Base-by-base conservation (phyloP, 345 rosid species). In the Bretschneidera sinensis region DNA sequence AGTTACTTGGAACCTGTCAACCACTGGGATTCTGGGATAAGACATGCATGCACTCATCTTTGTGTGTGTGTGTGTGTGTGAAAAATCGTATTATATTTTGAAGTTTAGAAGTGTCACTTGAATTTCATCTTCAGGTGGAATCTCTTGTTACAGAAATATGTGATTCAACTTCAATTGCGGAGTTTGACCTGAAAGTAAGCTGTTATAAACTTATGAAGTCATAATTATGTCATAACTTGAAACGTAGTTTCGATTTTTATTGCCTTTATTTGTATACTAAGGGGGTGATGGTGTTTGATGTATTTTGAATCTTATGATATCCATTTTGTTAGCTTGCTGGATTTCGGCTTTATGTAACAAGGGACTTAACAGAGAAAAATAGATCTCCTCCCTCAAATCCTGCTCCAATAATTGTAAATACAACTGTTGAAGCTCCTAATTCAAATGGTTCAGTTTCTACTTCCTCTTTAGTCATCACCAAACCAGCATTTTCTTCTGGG, bases 151-250 rank as follows among this genome's bases (percentile, higher is more conserved):
- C 63, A 56, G 87, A 84, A 66, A 71, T 92, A 62, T 75, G 90
- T 24, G 62, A 86, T 55, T 74, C 98, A 64, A 68, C 82, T 62
- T 80, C 89, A 25, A 61, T 92, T 51, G 86, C 89, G 57, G 95
- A 92, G 73, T 85, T 86, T 61, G 92, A 88, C 63, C 63, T 88
- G 59, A 86, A 89, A 79, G 98, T 89, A 77, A 76, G 84, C 17
- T 52, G 43, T n/a, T 57, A 43, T 54, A 24, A 33, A 54, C 21
- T 67, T 39, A 11, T 55, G 50, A 25, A 7, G 48, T 23, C 17
- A 17, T 55, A 33, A 10, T 48, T 61, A 51, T 48, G 66, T 57
- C 24, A 39, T 16, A 35, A 64, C 11, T 50, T 28, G 60, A 49
- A 55, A 18, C 20, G 21, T 43, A n/a, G n/a, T 52, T 54, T 62